phyloP scores from a whole-genome alignment of 306 rosid species.

The Quercus agrifolia region DNA sequence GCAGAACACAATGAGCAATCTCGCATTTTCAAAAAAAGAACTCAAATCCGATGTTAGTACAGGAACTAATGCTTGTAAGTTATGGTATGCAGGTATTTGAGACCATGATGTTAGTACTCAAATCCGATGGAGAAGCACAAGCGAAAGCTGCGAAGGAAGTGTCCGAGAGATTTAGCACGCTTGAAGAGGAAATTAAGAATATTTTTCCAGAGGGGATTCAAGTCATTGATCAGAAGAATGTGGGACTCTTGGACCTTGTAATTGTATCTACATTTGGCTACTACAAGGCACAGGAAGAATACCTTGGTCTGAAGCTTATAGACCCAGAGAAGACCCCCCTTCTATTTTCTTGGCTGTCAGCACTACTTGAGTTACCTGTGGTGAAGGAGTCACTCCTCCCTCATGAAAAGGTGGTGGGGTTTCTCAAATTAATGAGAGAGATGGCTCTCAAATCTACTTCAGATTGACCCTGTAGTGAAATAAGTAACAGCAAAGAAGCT shows the following conservation, averaged over 20 bases:
- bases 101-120: not conserved
- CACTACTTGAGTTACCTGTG: conserved; percentile 10
- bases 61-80: no score
- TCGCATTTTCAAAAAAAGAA: conserved; percentile 2
- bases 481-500: no score
- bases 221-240: not conserved
- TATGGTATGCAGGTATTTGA: conserved; percentile 20
- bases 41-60: not conserved
- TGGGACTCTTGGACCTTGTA: conserved; percentile 23
- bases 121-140: conserved; percentile 19
- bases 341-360: conserved; percentile 16
- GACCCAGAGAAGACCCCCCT: conserved; percentile 10
- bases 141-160: conserved; percentile 15
- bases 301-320: conserved; percentile 17
- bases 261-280: conserved; percentile 6
- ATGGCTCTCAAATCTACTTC: conserved; percentile 15
- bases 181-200: conserved; percentile 25
- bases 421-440: conserved; percentile 8
- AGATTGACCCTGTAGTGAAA: not conserved
- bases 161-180: not conserved
- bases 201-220: not conserved
- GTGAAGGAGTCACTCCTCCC: conserved; percentile 26
- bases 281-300: conserved; percentile 18
- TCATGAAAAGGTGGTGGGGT: conserved; percentile 16
- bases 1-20: no score